Base-by-base conservation (phyloP, 495 filamentous ascomycete genomes). In the Mytilinidion resinicola region DNA sequence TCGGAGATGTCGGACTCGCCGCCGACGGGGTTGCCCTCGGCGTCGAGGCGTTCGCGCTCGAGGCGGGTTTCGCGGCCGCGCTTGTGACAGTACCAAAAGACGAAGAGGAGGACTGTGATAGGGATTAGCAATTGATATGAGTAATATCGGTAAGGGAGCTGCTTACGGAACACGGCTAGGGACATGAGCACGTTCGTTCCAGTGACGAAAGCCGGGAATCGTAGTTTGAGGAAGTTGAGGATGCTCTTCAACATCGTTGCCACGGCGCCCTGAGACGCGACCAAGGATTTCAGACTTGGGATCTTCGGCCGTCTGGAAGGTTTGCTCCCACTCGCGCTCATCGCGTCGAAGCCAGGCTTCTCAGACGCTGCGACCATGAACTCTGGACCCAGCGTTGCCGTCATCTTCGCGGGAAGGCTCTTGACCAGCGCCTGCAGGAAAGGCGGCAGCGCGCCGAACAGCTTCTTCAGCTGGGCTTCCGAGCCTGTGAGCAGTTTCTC, bases 81-180 rank as follows among this genome's bases (percentile, higher is more conserved):
- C 71, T 96, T 96, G 70, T 96, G 88, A 72, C 89, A 96, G 70
- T 98, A 98, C 92, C 92, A 98, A 58, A 97, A 81, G 50, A 92
- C 88, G 68, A 91, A 89, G 34, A 98, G 73, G 11, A 98, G 76
- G 57, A 96, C 88, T 91, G 61, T 53, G 21, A 46, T 12, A n/a
- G 48, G 15, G 56, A 30, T 17, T 14, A 11, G 30, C 14, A 15
- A 19, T 30, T 47, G 12, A 35, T 9, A 53, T 30, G 30, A 34
- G 15, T 17, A 36, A n/a, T 19, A 51, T 14, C 34, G n/a, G 43
- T 38, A 12, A 30, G 17, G 34, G 47, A 34, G 36, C 51, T 3
- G 80, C 87, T 71, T 82, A 91, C 88, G 76, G 67, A 91, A 91
- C 9, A 96, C 71, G 0, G 86, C 90, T 49, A 96, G 69, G 55